Percentiles rank a stretch among this genome's conserved stretches.
Conservation (phyloP, 805 yeast genomes). For the Sugiyamaella lignohabitans region DNA sequence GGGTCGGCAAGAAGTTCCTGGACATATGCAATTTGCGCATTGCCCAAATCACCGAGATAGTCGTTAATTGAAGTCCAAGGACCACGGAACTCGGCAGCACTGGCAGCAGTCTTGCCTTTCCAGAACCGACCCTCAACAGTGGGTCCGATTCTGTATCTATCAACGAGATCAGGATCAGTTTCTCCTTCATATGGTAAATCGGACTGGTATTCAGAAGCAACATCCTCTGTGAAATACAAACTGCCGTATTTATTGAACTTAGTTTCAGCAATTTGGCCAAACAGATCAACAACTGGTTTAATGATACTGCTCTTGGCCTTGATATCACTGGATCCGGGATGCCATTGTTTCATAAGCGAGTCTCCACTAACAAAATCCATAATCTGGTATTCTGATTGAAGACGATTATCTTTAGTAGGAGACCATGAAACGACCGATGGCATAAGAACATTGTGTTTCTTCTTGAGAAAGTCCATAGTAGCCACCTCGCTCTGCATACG, state of each 20-base stretch:
- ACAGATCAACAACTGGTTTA: constrained; percentile 65
- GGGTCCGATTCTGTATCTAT: constrained; percentile 91
- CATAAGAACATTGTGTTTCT: constrained; percentile 59
- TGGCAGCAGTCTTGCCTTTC: constrained; percentile 53
- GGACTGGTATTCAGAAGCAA: constrained; percentile 38
- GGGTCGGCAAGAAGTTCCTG: constrained; percentile 38
- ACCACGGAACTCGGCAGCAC: constrained; percentile 50
- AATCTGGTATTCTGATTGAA: constrained; percentile 70
- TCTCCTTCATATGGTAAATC: constrained; percentile 58
- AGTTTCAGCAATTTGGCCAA: constrained; percentile 46
- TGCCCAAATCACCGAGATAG: constrained; percentile 57
- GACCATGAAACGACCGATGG: constrained; percentile 68
- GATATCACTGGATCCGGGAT: constrained; percentile 64
- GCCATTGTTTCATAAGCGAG: constrained; percentile 83
- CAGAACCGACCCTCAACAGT: constrained; percentile 72
- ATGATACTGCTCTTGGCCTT: constrained; percentile 46
- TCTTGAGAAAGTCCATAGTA: constrained; percentile 71
- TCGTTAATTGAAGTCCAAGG: constrained; percentile 74
- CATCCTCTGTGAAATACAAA: constrained; percentile 70
- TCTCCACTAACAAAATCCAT: constrained; percentile 78
- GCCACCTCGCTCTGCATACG: constrained; percentile 88
- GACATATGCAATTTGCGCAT: constrained; percentile 57
- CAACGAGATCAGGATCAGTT: constrained; percentile 42
- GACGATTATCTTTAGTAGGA: constrained; percentile 55
- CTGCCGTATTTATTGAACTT: constrained; percentile 75